Base-by-base conservation (phyloP, 768 basidiomycete genomes). In the Pleurotus giganteus region DNA sequence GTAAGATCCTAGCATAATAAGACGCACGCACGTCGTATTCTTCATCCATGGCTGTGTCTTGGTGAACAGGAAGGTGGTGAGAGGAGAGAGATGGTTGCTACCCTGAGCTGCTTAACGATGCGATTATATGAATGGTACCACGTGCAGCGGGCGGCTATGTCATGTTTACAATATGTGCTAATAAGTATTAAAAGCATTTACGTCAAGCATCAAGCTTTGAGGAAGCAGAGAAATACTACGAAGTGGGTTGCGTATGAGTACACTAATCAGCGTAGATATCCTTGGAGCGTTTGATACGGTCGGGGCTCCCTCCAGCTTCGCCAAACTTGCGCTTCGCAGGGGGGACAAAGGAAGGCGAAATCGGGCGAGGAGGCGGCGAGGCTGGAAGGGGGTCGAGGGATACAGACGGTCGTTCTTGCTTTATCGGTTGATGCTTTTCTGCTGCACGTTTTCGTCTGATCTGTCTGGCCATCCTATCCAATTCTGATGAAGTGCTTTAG, bases 31-130 rank as follows among this genome's bases (percentile, higher is more conserved):
- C 95, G 72, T 98, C 95, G 77, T 98, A 98, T 80, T 92, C 89
- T 80, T 98, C 96, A 88, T 99, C 96, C 96, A 99, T 97, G 71
- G 65, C 76, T 60, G 63, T 53, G 61, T 60, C 57, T 63, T 24
- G 28, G 23, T 47, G 57, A 27, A 52, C n/a, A 24, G 43, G 47
- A 44, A 53, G 47, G 37, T 54, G 57, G 53, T 54, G 44, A 53
- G 53, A 58, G n/a, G 56, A 52, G 32, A 55, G 60, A 34, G 42
- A 54, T 59, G 51, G 55, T 58, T 60, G 57, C 55, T 54, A 51
- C 49, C 34, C 49, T 51, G 49, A 51, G 32, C 32, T 46, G 43
- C 34, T 23, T 24, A 47, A 54, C 54, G 53, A 55, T 56, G 39
- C 46, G 29, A 39, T 59, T 42, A 53, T 53, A 41, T 57, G 53